These are phyloP conservation scores for Zoysia pacifica DNA, from an alignment of 176 grass and related monocot species.

Conservation along the genomic window DNA sequence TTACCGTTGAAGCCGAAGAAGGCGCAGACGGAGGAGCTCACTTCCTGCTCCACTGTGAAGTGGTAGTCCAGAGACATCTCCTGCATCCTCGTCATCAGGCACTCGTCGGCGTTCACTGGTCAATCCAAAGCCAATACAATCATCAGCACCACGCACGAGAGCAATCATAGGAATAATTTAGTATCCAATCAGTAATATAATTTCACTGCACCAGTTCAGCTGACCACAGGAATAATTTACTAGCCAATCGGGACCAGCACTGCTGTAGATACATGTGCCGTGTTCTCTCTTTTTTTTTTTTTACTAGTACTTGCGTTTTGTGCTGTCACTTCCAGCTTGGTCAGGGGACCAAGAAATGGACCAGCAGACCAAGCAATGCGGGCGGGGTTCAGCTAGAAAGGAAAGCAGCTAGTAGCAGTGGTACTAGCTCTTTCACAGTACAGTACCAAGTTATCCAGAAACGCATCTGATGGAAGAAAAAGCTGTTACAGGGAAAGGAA, in stretches of 20 bases:
- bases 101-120: slow-evolving; percentile 82
- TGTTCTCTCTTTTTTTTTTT: neutral
- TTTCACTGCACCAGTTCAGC: neutral
- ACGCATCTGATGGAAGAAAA: neutral
- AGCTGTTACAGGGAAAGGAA: neutral
- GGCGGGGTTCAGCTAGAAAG: neutral
- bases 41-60: slow-evolving; percentile 87
- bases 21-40: slow-evolving; percentile 66
- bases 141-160: neutral
- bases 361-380: slow-evolving; percentile 27
- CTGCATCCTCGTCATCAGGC: slow-evolving; percentile 96
- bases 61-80: slow-evolving; percentile 95
- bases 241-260: neutral
- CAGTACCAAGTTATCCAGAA: neutral
- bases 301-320: neutral
- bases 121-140: neutral
- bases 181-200: neutral
- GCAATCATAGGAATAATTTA: neutral
- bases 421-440: too few relatives aligned
- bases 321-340: slow-evolving; percentile 17
- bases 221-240: slow-evolving; percentile 6
- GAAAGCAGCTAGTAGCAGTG: neutral
- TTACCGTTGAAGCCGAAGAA: slow-evolving; percentile 90
- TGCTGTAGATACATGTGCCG: slow-evolving; percentile 3
- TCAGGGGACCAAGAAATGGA: neutral